Conservation (phyloP, 768 basidiomycete genomes). For the Trametes meyenii region DNA sequence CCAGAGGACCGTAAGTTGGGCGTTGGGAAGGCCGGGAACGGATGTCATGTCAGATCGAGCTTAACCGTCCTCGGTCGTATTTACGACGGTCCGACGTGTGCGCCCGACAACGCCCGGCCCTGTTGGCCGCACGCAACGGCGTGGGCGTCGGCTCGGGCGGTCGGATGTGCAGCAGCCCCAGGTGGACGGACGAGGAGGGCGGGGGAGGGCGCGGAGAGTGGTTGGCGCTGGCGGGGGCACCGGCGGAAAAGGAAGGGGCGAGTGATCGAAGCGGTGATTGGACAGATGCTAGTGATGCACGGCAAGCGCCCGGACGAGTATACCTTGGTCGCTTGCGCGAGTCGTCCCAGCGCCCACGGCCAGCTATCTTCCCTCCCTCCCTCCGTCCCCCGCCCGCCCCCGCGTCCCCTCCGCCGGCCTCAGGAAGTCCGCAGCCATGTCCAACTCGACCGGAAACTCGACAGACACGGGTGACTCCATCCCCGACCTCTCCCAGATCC, state of each 20-base stretch:
- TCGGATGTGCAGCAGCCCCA: no score
- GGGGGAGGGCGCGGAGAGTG: no score
- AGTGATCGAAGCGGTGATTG: slow-evolving; percentile 11
- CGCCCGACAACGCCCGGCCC: no score
- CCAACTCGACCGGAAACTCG: slow-evolving; percentile 21
- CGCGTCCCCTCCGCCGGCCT: slow-evolving; percentile 10
- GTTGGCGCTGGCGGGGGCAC: no score
- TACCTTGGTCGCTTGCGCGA: background rate
- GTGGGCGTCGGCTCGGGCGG: no score
- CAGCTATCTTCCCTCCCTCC: slow-evolving; percentile 4
- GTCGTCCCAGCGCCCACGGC: slow-evolving; percentile 3
- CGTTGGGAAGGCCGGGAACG: no score
- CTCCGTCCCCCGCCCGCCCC: background rate
- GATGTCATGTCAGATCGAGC: no score
- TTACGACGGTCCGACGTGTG: no score
- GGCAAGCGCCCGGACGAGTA: slow-evolving; percentile 12
- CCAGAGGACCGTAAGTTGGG: no score
- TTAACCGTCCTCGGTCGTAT: no score
- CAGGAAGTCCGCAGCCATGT: slow-evolving; percentile 24
- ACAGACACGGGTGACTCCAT: slow-evolving; percentile 6
- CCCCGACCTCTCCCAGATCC: slow-evolving; percentile 26
- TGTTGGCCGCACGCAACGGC: no score
- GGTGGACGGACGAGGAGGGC: no score
- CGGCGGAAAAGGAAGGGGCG: background rate
- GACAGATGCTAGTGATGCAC: slow-evolving; percentile 14